These are phyloP conservation scores for Quaeritorhiza haematococci DNA, from an alignment of 371 early-diverging fungal species.

Conservation along the genomic window DNA sequence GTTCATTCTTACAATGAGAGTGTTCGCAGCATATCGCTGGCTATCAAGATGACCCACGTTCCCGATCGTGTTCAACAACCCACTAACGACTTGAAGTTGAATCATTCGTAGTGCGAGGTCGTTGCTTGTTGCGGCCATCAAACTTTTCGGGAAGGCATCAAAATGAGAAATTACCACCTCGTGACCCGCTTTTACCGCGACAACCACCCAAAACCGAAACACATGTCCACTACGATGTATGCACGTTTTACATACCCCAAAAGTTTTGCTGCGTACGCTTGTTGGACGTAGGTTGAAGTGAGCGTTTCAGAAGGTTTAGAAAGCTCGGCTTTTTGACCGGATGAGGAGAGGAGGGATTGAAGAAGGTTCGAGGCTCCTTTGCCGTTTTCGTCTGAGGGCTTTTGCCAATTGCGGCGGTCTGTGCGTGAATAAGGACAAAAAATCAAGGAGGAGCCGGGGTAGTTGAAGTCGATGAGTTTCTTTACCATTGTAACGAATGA, in stretches of 20 bases:
- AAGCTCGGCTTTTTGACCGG: neutral
- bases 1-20: slow-evolving; percentile 22
- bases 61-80: slow-evolving; percentile 40
- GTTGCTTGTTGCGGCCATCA: slow-evolving; percentile 34
- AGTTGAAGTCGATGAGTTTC: no score
- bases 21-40: slow-evolving; percentile 45
- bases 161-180: slow-evolving; percentile 5
- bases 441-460: no score
- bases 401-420: no score
- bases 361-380: no score
- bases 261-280: slow-evolving; percentile 47
- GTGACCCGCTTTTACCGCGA: no score
- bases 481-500: no score
- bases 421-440: no score
- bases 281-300: slow-evolving; percentile 40
- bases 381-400: no score
- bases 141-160: slow-evolving; percentile 18
- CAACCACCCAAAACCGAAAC: neutral
- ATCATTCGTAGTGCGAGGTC: slow-evolving; percentile 45
- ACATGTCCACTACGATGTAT: neutral
- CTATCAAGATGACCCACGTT: slow-evolving; percentile 49
- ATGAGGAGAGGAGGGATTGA: no score
- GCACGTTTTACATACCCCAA: slow-evolving; percentile 34
- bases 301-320: neutral
- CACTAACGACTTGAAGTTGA: slow-evolving; percentile 40